Evolutionary conservation across 352 stramenopile species (phyloP).

Genomic region (Thalassiosira oceanica): DNA sequence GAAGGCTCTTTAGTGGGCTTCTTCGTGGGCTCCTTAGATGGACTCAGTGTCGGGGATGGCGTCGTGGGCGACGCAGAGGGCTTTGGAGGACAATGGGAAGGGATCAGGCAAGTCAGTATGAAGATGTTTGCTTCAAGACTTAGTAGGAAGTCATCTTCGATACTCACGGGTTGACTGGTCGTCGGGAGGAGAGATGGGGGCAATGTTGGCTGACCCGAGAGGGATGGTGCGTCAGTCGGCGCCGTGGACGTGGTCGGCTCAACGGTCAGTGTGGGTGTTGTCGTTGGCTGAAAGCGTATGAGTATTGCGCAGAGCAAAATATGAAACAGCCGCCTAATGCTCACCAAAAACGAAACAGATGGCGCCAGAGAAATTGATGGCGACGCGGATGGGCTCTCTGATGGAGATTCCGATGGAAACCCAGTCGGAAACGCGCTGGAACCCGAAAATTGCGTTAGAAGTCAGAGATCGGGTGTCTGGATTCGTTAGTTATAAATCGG

Average conservation of each 20-base stretch:
- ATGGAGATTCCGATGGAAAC: not conserved
- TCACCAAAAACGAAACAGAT: no score
- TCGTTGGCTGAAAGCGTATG: not conserved
- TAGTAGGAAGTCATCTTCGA: no score
- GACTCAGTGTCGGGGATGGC: not conserved
- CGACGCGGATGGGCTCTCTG: not conserved
- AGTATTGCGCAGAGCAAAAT: no score
- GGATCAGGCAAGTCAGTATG: no score
- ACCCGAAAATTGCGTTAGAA: no score
- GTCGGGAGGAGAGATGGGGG: no score
- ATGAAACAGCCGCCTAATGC: no score
- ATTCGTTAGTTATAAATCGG: not conserved
- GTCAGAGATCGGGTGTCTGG: no score
- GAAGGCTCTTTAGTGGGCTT: slow-evolving; percentile 3
- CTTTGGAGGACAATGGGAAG: not conserved
- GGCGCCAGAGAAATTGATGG: not conserved
- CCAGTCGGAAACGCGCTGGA: not conserved
- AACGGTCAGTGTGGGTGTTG: not conserved
- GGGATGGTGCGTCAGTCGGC: not conserved
- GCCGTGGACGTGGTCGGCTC: not conserved
- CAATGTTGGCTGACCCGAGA: no score
- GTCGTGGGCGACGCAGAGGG: not conserved
- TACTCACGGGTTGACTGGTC: no score
- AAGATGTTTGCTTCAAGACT: no score
- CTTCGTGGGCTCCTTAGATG: slow-evolving; percentile 2